phyloP scores from a whole-genome alignment of 208 protist species.

The Leishmania aethiopica region DNA sequence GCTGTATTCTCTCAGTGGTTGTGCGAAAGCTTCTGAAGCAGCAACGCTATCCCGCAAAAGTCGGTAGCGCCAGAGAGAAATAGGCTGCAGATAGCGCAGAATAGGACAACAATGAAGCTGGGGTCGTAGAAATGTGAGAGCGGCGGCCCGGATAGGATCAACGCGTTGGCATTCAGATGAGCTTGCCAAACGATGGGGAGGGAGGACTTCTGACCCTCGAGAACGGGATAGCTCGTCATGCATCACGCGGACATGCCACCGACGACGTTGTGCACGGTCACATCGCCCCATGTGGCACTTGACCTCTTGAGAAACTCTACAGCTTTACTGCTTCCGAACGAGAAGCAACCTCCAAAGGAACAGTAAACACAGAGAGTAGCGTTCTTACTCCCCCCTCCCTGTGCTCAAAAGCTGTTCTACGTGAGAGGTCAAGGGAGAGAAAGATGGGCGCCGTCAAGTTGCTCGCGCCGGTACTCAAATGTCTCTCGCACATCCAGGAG shows the following conservation, averaged over 20 bases:
- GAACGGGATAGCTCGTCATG: conserved; percentile 23
- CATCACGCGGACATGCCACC: conserved; percentile 53
- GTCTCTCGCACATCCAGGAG: conserved; percentile 51
- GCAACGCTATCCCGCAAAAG: conserved; percentile 54
- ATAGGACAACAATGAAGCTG: conserved; percentile 40
- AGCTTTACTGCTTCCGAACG: conserved; percentile 16
- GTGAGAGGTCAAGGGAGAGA: conserved; percentile 35
- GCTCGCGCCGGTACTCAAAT: conserved; percentile 47
- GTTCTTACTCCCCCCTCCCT: conserved; percentile 9
- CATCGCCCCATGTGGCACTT: conserved; percentile 6
- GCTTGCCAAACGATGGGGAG: conserved; percentile 57
- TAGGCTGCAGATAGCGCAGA: conserved; percentile 47
- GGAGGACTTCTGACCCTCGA: conserved; percentile 41
- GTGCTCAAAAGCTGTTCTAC: conserved; percentile 35
- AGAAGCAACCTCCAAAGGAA: conserved; percentile 45
- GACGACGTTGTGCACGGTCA: conserved; percentile 42
- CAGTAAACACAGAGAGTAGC: conserved; percentile 41
- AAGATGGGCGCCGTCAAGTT: conserved; percentile 38
- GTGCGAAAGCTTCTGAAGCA: conserved; percentile 44
- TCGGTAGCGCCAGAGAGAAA: conserved; percentile 40
- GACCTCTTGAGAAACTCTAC: conserved; percentile 19
- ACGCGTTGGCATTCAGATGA: conserved; percentile 49
- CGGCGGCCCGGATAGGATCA: conserved; percentile 38
- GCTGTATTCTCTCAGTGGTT: conserved; percentile 24
- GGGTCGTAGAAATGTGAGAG: conserved; percentile 35